Conservation (phyloP, 208 protist species). For the Sergeia podlipaevii region DNA sequence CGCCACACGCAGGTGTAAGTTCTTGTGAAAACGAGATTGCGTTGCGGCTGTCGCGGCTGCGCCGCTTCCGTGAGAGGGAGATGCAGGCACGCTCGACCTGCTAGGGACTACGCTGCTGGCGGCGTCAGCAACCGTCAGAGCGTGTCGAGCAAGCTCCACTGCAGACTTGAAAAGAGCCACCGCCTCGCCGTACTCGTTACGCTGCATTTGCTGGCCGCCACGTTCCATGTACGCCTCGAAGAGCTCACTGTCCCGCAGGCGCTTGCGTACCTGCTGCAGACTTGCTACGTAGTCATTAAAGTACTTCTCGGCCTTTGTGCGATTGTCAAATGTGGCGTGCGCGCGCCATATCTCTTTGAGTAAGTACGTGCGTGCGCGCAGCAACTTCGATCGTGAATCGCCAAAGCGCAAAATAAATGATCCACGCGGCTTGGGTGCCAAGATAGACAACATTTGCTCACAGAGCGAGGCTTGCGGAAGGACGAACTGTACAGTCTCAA, state of each 20-base stretch:
- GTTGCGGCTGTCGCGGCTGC: neutral
- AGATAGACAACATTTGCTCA: conserved; percentile 65
- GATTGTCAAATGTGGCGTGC: conserved; percentile 54
- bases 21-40: conserved; percentile 16
- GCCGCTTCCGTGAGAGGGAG: neutral
- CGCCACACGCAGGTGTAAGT: conserved; percentile 47
- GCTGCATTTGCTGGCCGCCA: conserved; percentile 67
- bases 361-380: conserved; percentile 46
- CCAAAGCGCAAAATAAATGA: conserved; percentile 65
- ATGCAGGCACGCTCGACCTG: neutral
- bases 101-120: conserved; percentile 1
- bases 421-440: conserved; percentile 32
- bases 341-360: conserved; percentile 62
- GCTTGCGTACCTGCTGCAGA: conserved; percentile 33
- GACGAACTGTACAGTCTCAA: conserved; percentile 77
- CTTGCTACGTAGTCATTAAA: conserved; percentile 63
- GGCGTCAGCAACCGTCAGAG: conserved; percentile 19
- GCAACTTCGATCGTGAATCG: conserved; percentile 44
- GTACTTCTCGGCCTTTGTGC: conserved; percentile 41
- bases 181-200: conserved; percentile 38
- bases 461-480: conserved; percentile 69
- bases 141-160: conserved; percentile 48
- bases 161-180: conserved; percentile 50
- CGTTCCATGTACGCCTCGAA: conserved; percentile 75
- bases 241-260: conserved; percentile 32